phyloP scores from a whole-genome alignment of 352 stramenopile genomes.

The Achlya hypogyna region DNA sequence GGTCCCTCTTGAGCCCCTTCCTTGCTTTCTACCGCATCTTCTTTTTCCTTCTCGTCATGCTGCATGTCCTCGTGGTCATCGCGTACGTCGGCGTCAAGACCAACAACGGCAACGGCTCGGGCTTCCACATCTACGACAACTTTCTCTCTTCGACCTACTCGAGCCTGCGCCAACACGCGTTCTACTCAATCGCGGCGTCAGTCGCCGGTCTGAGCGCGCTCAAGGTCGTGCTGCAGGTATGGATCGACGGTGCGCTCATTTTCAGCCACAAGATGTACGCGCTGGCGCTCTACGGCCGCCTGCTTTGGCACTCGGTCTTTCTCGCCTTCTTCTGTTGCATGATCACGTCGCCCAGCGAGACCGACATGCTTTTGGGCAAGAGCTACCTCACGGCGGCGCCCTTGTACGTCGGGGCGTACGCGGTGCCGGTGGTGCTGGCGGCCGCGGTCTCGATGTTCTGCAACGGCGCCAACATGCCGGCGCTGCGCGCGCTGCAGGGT shows the following conservation, averaged over 20 bases:
- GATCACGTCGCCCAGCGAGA: conserved; percentile 58
- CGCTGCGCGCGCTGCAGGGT: conserved; percentile 60
- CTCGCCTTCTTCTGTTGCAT: conserved; percentile 64
- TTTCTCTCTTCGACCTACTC: conserved; percentile 43
- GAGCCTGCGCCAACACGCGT: conserved; percentile 52
- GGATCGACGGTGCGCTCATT: conserved; percentile 67
- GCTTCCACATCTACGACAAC: conserved; percentile 51
- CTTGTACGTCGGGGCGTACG: conserved; percentile 52
- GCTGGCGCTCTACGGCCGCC: conserved; percentile 45
- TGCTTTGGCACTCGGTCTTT: conserved; percentile 78
- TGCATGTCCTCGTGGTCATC: conserved; percentile 68
- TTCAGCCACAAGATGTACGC: conserved; percentile 54
- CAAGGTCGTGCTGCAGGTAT: conserved; percentile 77
- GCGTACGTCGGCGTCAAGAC: conserved; percentile 69
- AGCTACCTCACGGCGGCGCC: conserved; percentile 53
- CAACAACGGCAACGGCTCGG: conserved; percentile 32
- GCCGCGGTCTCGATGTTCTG: conserved; percentile 47
- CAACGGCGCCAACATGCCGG: conserved; percentile 33
- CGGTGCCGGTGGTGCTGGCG: conserved; percentile 39
- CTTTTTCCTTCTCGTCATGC: conserved; percentile 68
- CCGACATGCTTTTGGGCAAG: conserved; percentile 36
- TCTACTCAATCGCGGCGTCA: conserved; percentile 63
- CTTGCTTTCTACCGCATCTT: conserved; percentile 76
- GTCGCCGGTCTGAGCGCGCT: conserved; percentile 42
- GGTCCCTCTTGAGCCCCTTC: conserved; percentile 76